Base-by-base conservation (phyloP, 306 rosid genomes). In the Acacia melanoxylon region DNA sequence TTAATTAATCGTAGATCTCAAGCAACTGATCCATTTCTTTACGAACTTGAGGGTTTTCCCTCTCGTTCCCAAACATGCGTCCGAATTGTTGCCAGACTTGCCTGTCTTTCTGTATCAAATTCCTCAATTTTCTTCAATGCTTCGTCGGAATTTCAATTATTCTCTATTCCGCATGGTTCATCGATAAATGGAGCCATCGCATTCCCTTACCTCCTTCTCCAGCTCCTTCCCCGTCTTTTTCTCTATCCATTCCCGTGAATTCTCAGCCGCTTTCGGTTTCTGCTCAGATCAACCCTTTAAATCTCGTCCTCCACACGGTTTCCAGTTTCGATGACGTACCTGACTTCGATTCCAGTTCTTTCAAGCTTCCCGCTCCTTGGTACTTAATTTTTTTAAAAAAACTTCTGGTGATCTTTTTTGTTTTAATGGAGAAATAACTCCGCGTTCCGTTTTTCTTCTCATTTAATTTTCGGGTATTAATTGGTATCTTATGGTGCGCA, bases 311-410 rank as follows among this genome's bases (percentile, higher is more conserved):
- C 29, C 77, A 58, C 85, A 54, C 81, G 78, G 83, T 54, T 35
- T 75, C 93, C 10, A 89, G 80, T 58, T 83, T 83, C 27, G 85
- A 68, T 74, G 61, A 62, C 20, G 88, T 74, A 3, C 68, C 78
- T 14, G 84, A 54, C 79, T 68, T 86, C 67, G 83, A 76, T 62
- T 59, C 88, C 86, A 63, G 78, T 46, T 79, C 98, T 29, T 5
- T 92, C 46, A 78, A 87, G 35, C 94, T 91, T 56, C 97, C 98
- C 4, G 90, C 91, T 76, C 98, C 96, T 20, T 92, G 99, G 99
- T 94, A 42, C 58, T 40, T 62, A 2, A 0, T 69, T n/a, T 68
- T 22, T 52, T 49, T 54, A 33, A 9, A 40, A 40, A 7, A 11
- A 46, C 51, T 46, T 41, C 48, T 62, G 22, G 14, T 8, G 5